These are phyloP conservation scores for Trichoderma polysporum DNA, from an alignment of 2,329 filamentous ascomycete species.

Conservation along the genomic window DNA sequence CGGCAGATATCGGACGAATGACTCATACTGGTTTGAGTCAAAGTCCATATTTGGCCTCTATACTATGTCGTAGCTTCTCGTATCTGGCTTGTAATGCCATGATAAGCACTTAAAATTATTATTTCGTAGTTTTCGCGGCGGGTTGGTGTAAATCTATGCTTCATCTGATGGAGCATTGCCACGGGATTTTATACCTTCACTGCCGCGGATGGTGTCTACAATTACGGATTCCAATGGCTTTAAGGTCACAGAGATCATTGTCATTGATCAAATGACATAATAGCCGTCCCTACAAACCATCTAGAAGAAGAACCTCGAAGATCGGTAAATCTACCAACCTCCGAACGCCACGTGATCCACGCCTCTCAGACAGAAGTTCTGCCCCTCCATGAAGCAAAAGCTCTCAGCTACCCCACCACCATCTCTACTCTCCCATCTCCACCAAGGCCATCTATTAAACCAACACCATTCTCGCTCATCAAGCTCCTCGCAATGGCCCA, in stretches of 20 bases:
- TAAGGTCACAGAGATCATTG: background rate
- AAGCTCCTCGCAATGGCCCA: background rate
- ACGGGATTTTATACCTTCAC: background rate
- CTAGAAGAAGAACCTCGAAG: background rate
- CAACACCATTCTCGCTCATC: background rate
- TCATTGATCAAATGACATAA: no score
- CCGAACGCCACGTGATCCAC: conserved; percentile 6
- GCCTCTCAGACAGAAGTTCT: background rate
- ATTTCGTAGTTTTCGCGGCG: background rate
- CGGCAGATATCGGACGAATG: background rate
- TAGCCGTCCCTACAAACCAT: background rate
- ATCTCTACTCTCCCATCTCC: conserved; percentile 15
- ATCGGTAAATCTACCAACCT: background rate
- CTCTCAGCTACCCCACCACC: conserved; percentile 24
- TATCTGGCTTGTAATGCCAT: background rate
- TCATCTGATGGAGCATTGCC: background rate
- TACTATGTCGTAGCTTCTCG: background rate
- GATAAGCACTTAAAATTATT: background rate
- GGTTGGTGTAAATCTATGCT: background rate
- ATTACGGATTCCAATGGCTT: background rate
- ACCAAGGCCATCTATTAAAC: background rate
- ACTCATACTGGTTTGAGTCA: background rate
- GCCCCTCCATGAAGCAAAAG: conserved; percentile 10
- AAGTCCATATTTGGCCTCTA: background rate
- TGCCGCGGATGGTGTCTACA: background rate